phyloP scores from a whole-genome alignment of 495 filamentous ascomycete genomes.

The Terfezia claveryi region DNA sequence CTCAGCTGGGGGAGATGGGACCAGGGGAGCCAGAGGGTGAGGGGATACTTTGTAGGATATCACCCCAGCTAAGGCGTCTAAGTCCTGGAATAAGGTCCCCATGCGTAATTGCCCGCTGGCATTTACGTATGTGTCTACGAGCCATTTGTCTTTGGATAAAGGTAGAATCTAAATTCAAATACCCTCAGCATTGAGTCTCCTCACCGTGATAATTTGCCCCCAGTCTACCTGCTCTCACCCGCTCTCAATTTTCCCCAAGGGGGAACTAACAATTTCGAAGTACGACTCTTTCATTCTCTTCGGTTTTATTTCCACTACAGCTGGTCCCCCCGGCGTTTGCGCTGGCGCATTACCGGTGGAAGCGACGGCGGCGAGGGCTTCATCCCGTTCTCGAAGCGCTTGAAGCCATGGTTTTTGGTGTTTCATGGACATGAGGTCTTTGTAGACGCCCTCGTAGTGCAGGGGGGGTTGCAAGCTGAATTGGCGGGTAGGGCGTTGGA shows the following conservation, averaged over 20 bases:
- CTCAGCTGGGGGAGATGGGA: no score
- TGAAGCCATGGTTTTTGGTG: constrained; percentile 52
- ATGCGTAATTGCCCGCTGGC: constrained; percentile 44
- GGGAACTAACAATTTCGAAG: constrained; percentile 32
- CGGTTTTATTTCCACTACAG: constrained; percentile 19
- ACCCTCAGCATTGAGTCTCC: no score
- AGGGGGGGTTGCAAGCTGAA: neutral
- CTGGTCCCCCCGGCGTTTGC: no score
- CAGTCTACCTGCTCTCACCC: neutral
- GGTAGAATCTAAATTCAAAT: constrained; percentile 16
- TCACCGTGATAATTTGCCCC: constrained; percentile 5
- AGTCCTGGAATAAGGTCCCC: constrained; percentile 56
- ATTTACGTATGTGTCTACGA: constrained; percentile 47
- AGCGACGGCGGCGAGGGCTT: constrained; percentile 17
- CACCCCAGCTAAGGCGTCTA: constrained; percentile 61
- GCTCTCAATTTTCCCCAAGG: no score
- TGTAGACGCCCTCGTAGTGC: constrained; percentile 28
- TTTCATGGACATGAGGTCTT: constrained; percentile 30
- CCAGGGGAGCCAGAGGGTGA: no score
- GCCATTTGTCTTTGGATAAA: constrained; percentile 46
- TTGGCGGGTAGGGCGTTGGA: no score
- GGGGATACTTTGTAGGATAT: constrained; percentile 40
- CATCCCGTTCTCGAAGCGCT: constrained; percentile 32
- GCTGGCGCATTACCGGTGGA: constrained; percentile 1
- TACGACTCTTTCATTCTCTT: constrained; percentile 46